Percentiles rank a stretch among this genome's conserved stretches.
phyloP scores from a whole-genome alignment of 202 grass and related monocot genomes.

The Setaria italica region DNA sequence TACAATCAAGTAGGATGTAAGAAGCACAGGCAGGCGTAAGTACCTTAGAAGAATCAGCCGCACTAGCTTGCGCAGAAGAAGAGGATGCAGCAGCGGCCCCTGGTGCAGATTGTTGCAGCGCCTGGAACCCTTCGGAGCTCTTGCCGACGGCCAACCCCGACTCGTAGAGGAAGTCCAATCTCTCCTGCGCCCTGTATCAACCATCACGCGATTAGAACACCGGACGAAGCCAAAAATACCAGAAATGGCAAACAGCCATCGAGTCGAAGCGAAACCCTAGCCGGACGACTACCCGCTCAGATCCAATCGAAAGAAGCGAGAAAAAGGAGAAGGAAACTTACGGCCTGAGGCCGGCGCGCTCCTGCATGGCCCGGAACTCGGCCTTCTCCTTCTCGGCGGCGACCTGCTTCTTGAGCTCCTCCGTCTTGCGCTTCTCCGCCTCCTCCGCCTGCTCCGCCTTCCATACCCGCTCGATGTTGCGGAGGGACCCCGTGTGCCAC shows the following conservation, averaged over 20 bases:
- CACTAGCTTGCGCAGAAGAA: constrained; percentile 44
- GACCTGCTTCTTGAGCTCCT: constrained; percentile 94
- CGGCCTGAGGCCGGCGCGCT: constrained; percentile 85
- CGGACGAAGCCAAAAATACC: background rate
- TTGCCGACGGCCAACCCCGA: constrained; percentile 91
- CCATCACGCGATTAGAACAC: constrained; percentile 5
- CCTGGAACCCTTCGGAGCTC: constrained; percentile 92
- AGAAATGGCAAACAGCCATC: background rate
- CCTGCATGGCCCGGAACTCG: constrained; percentile 93
- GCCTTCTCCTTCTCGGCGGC: constrained; percentile 86
- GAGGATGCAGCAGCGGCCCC: constrained; percentile 32
- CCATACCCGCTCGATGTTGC: constrained; percentile 97
- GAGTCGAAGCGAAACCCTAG: constrained; percentile 40
- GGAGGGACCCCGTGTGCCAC: constrained; percentile 97
- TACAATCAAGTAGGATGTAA: background rate
- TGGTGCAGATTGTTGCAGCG: constrained; percentile 64
- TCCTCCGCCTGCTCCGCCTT: constrained; percentile 98
- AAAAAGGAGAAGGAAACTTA: constrained; percentile 33
- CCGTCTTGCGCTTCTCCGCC: constrained; percentile 88
- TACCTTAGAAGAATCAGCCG: constrained; percentile 78
- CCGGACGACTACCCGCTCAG: background rate
- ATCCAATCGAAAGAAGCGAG: background rate
- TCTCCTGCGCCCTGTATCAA: constrained; percentile 75
- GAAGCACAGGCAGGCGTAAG: background rate
- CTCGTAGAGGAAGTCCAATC: constrained; percentile 97